These are phyloP conservation scores for Verticillium longisporum DNA, from an alignment of 2,329 filamentous ascomycete genomes.

Conservation along the genomic window DNA sequence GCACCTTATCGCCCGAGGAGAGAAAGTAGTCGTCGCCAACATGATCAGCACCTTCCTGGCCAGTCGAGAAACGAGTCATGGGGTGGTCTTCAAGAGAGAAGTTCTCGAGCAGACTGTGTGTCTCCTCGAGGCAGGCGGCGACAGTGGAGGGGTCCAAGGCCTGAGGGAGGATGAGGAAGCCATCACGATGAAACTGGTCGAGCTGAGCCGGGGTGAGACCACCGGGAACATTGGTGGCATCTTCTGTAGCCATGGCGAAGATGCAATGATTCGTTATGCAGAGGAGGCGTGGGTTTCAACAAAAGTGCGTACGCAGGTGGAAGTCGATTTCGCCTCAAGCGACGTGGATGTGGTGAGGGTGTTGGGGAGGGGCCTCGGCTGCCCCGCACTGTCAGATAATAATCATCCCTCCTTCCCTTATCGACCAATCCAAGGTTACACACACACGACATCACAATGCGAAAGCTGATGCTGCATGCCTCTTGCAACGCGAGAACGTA, in stretches of 20 bases:
- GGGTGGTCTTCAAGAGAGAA: slow-evolving; percentile 82
- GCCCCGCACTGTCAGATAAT: background rate
- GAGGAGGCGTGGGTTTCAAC: no score
- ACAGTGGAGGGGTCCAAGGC: slow-evolving; percentile 65
- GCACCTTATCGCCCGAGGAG: slow-evolving; percentile 79
- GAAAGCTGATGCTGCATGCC: no score
- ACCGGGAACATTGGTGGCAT: background rate
- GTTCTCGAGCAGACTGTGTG: slow-evolving; percentile 62
- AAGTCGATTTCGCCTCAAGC: background rate
- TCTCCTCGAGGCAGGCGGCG: slow-evolving; percentile 64
- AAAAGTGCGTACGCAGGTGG: no score
- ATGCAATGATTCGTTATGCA: no score
- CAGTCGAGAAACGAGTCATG: slow-evolving; percentile 89
- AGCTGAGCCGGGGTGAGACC: slow-evolving; percentile 70
- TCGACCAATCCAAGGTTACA: no score
- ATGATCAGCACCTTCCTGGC: slow-evolving; percentile 59
- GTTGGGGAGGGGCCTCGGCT: background rate
- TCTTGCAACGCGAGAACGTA: no score
- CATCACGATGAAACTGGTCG: slow-evolving; percentile 67
- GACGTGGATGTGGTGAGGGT: background rate
- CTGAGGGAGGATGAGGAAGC: slow-evolving; percentile 81
- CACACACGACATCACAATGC: no score
- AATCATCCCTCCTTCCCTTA: no score
- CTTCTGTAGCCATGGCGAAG: background rate
- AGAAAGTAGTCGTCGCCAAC: slow-evolving; percentile 96